phyloP scores from a whole-genome alignment of 352 stramenopile genomes.

The Stramenopiles sp. region DNA sequence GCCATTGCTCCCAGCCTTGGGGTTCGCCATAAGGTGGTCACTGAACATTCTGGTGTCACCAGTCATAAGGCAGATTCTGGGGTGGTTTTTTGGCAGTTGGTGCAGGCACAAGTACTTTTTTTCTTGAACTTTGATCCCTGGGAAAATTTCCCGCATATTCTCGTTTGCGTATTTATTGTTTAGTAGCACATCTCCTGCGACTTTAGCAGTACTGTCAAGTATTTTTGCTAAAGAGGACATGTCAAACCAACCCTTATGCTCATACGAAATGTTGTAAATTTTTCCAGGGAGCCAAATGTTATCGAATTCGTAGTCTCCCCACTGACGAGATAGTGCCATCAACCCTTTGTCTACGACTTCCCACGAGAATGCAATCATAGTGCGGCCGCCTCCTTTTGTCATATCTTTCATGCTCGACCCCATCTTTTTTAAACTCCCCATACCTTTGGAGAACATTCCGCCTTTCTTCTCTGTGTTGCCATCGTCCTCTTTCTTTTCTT shows the following conservation, averaged over 20 bases:
- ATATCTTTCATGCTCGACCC: neutral
- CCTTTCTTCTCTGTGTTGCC: neutral
- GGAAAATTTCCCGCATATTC: neutral
- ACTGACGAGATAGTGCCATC: neutral
- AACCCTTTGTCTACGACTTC: neutral
- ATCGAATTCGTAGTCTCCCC: neutral
- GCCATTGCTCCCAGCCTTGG: no score
- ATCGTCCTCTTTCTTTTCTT: neutral
- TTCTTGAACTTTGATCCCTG: neutral
- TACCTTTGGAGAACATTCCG: neutral
- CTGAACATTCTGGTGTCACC: neutral
- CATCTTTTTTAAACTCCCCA: neutral
- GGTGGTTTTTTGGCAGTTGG: conserved; percentile 7
- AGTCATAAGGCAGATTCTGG: neutral
- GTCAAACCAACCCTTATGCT: neutral
- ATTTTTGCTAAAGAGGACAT: neutral
- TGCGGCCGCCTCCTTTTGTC: neutral
- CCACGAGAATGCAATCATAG: neutral
- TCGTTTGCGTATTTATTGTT: neutral
- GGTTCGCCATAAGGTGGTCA: neutral
- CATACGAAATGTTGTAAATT: conserved; percentile 7
- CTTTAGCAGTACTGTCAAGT: neutral
- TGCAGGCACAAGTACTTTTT: neutral
- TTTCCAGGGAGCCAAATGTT: neutral
- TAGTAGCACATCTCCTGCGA: neutral